Conservation (phyloP, 768 basidiomycete species). For the Boletus eberwhitei region DNA sequence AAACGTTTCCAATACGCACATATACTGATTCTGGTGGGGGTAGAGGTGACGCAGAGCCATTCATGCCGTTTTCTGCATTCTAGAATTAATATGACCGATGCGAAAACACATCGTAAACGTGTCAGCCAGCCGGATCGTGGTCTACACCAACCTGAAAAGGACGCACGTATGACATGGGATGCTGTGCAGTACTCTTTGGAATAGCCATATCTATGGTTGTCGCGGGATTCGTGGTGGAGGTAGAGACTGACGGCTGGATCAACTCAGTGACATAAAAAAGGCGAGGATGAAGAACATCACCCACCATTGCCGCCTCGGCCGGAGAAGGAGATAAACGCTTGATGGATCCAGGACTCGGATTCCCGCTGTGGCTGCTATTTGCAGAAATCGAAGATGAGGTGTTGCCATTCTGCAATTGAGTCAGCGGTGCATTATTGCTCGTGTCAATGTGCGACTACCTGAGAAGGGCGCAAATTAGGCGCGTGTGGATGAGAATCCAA, state of each 20-base stretch:
- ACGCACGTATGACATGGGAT: slow-evolving; percentile 7
- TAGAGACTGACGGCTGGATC: slow-evolving; percentile 7
- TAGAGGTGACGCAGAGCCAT: neutral
- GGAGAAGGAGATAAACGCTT: slow-evolving; percentile 6
- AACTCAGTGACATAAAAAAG: slow-evolving; percentile 10
- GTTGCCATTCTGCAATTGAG: slow-evolving; percentile 12
- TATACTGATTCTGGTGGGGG: slow-evolving; percentile 13
- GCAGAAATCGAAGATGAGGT: slow-evolving; percentile 13
- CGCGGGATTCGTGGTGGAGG: neutral
- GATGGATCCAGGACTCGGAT: slow-evolving; percentile 5
- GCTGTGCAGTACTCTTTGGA: slow-evolving; percentile 3
- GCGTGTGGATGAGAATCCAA: slow-evolving; percentile 16
- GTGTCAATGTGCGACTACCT: slow-evolving; percentile 11
- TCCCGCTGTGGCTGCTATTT: neutral
- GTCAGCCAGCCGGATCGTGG: neutral
- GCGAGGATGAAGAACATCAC: slow-evolving; percentile 1
- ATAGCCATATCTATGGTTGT: slow-evolving; percentile 14
- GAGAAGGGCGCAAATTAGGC: neutral
- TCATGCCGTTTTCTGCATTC: slow-evolving; percentile 3
- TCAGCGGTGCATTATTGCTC: slow-evolving; percentile 13
- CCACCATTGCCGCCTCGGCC: slow-evolving; percentile 15
- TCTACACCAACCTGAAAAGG: neutral
- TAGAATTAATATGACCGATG: slow-evolving; percentile 1
- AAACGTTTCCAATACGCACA: slow-evolving; percentile 16
- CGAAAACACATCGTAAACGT: neutral